These are phyloP conservation scores for Spergularia bocconei DNA, from an alignment of 148 eudicot species.

Conservation along the genomic window DNA sequence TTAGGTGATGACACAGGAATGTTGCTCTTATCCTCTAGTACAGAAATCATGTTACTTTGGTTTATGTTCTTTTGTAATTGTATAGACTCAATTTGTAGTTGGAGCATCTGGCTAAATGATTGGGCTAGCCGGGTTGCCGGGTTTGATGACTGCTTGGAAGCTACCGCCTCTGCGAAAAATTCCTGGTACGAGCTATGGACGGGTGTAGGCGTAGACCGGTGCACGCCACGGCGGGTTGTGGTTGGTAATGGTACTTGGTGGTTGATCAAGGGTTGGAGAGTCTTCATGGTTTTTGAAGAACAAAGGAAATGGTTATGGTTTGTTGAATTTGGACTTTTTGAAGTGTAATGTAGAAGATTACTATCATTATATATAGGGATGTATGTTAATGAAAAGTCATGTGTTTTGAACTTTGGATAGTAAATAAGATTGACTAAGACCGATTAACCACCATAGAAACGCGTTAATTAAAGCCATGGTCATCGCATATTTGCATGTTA, in stretches of 20 bases:
- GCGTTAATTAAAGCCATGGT: too few species aligned
- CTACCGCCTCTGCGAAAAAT: background rate
- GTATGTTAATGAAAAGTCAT: too few species aligned
- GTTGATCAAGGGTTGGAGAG: constrained; percentile 24
- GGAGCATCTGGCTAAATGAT: constrained; percentile 28
- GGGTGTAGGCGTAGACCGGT: background rate
- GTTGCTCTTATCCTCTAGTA: constrained; percentile 38
- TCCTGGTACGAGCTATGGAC: background rate
- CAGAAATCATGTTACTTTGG: constrained; percentile 9
- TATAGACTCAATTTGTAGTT: constrained; percentile 28
- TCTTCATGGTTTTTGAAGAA: constrained; percentile 8
- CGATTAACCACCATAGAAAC: too few species aligned
- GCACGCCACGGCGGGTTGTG: background rate
- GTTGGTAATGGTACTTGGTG: background rate
- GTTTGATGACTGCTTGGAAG: constrained; percentile 18
- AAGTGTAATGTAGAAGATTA: background rate
- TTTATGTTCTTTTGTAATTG: constrained; percentile 24
- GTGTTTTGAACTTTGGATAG: too few species aligned
- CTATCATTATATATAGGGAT: too few species aligned
- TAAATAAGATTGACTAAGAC: too few species aligned
- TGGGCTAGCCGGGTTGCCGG: constrained; percentile 34
- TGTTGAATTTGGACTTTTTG: background rate
- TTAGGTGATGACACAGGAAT: constrained; percentile 50
- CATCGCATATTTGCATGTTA: too few species aligned
- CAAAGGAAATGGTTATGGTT: too few species aligned